Percentiles rank a stretch among this genome's conserved stretches.
Conservation (phyloP, 345 rosid species). For the Camelina laxa region DNA sequence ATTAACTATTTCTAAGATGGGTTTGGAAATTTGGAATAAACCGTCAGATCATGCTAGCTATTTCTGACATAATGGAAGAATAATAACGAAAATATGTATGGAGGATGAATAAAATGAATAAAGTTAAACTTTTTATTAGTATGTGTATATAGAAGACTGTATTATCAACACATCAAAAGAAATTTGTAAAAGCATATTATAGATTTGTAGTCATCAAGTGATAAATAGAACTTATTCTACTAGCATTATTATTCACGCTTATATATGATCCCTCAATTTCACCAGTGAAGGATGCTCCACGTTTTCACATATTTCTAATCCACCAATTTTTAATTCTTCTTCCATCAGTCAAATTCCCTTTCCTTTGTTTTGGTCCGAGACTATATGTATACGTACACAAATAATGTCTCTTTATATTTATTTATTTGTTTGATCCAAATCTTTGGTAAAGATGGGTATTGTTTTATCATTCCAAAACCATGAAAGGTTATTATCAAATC, state of each 20-base stretch:
- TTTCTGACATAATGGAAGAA: constrained; percentile 6
- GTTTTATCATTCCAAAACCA: constrained; percentile 30
- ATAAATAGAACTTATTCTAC: constrained; percentile 46
- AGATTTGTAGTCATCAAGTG: constrained; percentile 28
- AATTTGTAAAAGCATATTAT: constrained; percentile 33
- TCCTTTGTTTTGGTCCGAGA: constrained; percentile 18
- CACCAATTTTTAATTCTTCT: constrained; percentile 37
- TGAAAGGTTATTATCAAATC: constrained; percentile 37
- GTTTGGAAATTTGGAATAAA: constrained; percentile 29
- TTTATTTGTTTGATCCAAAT: constrained; percentile 33
- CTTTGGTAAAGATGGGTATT: constrained; percentile 18
- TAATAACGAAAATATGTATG: constrained; percentile 23
- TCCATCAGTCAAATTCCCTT: constrained; percentile 33
- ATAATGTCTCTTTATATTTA: neutral
- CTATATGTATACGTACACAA: neutral
- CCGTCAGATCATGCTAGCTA: constrained; percentile 23
- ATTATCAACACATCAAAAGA: constrained; percentile 17
- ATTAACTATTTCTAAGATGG: neutral
- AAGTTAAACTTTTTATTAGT: constrained; percentile 10
- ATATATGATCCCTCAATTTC: constrained; percentile 35
- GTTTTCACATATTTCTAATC: constrained; percentile 29
- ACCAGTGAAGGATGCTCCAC: constrained; percentile 40
- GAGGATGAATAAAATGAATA: constrained; percentile 25
- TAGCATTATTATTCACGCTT: constrained; percentile 29
- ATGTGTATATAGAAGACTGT: neutral